phyloP scores from a whole-genome alignment of 441 rosid species.

The Omphalea diandra region DNA sequence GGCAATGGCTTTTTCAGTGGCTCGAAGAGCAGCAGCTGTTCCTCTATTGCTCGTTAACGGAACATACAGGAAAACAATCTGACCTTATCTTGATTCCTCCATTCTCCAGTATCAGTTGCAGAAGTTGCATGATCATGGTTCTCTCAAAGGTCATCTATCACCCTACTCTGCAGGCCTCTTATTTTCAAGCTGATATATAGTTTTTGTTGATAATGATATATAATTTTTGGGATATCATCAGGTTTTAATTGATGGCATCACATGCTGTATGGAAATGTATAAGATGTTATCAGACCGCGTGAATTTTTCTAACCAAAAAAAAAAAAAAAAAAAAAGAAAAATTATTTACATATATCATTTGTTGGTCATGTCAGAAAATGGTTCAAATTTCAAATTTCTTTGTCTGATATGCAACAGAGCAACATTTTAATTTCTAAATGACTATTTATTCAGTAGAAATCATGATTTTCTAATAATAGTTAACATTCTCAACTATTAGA shows the following conservation, averaged over 20 bases:
- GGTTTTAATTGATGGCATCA: neutral
- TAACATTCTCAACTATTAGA: too few relatives aligned
- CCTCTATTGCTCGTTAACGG: constrained; percentile 97
- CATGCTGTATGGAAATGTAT: neutral
- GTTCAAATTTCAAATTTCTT: too few relatives aligned
- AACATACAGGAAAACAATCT: constrained; percentile 86
- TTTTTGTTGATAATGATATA: constrained; percentile 1
- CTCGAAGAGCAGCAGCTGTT: constrained; percentile 96
- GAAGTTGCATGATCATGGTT: constrained; percentile 71
- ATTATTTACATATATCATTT: too few relatives aligned
- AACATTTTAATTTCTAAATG: too few relatives aligned
- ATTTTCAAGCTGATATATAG: neutral
- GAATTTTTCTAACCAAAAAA: too few relatives aligned
- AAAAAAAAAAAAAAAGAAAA: too few relatives aligned
- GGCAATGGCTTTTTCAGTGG: constrained; percentile 99
- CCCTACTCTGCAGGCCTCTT: constrained; percentile 11
- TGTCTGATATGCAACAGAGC: too few relatives aligned
- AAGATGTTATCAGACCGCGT: too few relatives aligned
- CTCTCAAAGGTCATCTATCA: constrained; percentile 74
- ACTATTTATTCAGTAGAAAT: too few relatives aligned
- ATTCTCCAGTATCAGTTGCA: constrained; percentile 92
- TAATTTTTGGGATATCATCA: neutral
- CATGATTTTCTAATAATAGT: too few relatives aligned
- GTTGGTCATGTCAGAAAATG: too few relatives aligned
- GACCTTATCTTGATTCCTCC: constrained; percentile 92